Evolutionary conservation across 2,329 filamentous ascomycete species (phyloP), one percentile per base, ranked within the genome.

Genomic region (Lecanicillium sp.): DNA sequence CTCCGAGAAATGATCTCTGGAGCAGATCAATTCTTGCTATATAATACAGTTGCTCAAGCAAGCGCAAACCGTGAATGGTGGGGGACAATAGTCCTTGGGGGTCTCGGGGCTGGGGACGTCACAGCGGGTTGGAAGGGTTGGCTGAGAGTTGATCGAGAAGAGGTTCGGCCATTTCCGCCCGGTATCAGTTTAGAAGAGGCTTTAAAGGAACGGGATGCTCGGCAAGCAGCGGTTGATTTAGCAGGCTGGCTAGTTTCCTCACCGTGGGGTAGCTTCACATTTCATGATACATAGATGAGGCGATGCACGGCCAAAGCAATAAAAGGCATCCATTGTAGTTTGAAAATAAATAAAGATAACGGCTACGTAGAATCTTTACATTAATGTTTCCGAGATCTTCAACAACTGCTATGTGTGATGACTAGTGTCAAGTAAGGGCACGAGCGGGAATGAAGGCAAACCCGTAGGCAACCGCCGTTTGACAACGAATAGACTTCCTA

Each of bases 21-120:
- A 1, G 63, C 67, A 4, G 62, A 68, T 35, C 48, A 58, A 30
- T 67, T 65, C 49, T 71, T 77, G 60, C 55, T 77, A 5, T 78
- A 78, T 51, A 62, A 63, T 3, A 42, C 51, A 6, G 39, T 38
- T 9, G 44, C 61, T 22, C 62, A 64, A 43, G 51, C 48, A 28
- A 75, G 69, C 44, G 58, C 60, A 5, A 54, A 48, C 18, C 64
- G 74, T 4, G 63, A 67, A 43, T 75, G 68, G 66, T 78, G 75
- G 74, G 74, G 75, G n/a, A 74, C 70, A 2, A 48, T 78, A 18
- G 65, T 78, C 5, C 47, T 77, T 29, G 71, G 70, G 9, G 64
- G 63, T 1, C 46, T 53, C 19, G 55, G 55, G 5, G 54, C 55
- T 1, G 58, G 60, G 15, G 50, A 60, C 36, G 43, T 60, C 30